A percentile compares a stretch with the other conserved stretches of the same genome.
phyloP scores from a whole-genome alignment of 2,329 filamentous ascomycete genomes.

The Epicoccum nigrum region DNA sequence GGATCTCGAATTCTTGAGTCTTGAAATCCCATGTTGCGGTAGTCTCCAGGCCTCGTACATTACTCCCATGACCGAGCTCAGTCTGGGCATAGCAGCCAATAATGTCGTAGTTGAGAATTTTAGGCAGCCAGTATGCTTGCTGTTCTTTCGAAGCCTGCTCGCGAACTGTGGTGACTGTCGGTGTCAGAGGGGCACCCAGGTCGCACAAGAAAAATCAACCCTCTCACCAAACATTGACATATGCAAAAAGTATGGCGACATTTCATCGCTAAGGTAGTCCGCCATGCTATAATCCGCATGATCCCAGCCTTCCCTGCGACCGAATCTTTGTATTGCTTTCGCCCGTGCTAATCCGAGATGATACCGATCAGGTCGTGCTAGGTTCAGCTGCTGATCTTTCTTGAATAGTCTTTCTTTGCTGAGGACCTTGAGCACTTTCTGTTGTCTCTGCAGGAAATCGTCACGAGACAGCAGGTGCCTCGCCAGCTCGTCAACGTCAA shows the following conservation, averaged over 20 bases:
- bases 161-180: constrained; percentile 52
- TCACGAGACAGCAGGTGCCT: constrained; percentile 55
- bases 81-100: constrained; percentile 61
- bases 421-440: constrained; percentile 53
- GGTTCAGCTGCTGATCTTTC: constrained; percentile 58
- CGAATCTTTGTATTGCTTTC: constrained; percentile 57
- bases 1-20: constrained; percentile 56
- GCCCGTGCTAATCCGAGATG: constrained; percentile 59
- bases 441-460: constrained; percentile 57
- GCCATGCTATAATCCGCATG: constrained; percentile 59
- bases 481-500: constrained; percentile 54
- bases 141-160: constrained; percentile 58
- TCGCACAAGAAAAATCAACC: constrained; percentile 22
- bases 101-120: constrained; percentile 57
- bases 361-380: constrained; percentile 59
- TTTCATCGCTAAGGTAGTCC: constrained; percentile 60
- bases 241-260: constrained; percentile 60
- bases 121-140: constrained; percentile 56
- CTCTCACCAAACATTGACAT: constrained; percentile 56
- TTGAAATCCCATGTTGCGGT: constrained; percentile 55
- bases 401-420: constrained; percentile 56
- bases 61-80: constrained; percentile 60
- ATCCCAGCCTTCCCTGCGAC: constrained; percentile 55
- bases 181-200: constrained; percentile 26
- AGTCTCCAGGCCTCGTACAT: constrained; percentile 58